Evolutionary conservation across 352 stramenopile genomes (phyloP), one percentile per base, ranked within the genome.

Genomic region (Globisporangium polare): DNA sequence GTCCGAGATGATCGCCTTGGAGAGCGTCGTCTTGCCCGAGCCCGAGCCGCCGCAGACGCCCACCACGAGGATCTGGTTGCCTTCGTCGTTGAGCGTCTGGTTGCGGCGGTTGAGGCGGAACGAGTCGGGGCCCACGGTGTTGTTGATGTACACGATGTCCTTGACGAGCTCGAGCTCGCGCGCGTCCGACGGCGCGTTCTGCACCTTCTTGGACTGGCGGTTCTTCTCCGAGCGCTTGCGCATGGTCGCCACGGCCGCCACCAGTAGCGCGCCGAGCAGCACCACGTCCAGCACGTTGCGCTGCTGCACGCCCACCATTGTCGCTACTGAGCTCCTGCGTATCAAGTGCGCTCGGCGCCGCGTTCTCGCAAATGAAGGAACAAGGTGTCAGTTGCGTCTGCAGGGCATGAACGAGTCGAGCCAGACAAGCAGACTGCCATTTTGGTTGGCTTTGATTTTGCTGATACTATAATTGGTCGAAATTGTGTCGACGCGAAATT

Each of bases 21-120:
- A 93, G 31, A 98, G 83, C 62, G 89, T 97, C 15, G 91, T 97
- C 73, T 97, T 97, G 62, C 91, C 91, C 33, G 85, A 96, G 17
- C 91, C 91, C 39, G 87, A 95, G 66, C 94, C 94, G 43, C 94
- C 94, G 57, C 88, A 97, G 20, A 98, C 89, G 42, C 91, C 94
- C 27, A 98, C 86, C 39, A 98, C 83, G 35, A 95, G 78, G 65
- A 95, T 95, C 52, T 76, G 75, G 66, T 82, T 85, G 31, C 77
- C 69, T 26, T 86, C 76, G 12, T 85, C 77, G 50, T 81, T 83
- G 29, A 78, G 47, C 49, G 74, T 58, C 26, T 66, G 66, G 46
- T 63, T 67, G 45, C 56, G 67, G 13, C 71, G 77, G 56, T 74
- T 66, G 18, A 85, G 68, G 46, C 68, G 71, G 66, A 90, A 89